These are phyloP conservation scores for Hortaea sp. DNA, from an alignment of 2,329 filamentous ascomycete genomes.

Conservation along the genomic window DNA sequence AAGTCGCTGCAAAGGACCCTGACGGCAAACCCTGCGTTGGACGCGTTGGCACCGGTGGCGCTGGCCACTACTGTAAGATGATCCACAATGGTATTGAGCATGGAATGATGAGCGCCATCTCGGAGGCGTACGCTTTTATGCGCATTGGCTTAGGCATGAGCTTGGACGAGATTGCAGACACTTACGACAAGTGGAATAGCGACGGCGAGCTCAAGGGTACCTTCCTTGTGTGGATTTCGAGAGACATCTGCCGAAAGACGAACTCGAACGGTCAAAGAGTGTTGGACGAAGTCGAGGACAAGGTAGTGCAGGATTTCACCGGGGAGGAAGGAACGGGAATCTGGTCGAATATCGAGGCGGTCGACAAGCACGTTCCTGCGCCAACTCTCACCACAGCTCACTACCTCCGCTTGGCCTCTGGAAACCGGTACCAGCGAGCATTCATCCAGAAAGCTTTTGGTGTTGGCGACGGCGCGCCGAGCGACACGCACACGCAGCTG, in stretches of 20 bases:
- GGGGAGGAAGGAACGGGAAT: constrained; percentile 57
- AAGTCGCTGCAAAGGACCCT: constrained; percentile 52
- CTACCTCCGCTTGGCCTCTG: constrained; percentile 53
- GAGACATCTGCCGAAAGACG: constrained; percentile 48
- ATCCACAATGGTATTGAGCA: constrained; percentile 67
- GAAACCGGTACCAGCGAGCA: constrained; percentile 48
- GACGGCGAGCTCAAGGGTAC: constrained; percentile 49
- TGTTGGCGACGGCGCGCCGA: constrained; percentile 15
- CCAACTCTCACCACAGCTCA: constrained; percentile 56
- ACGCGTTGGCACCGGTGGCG: constrained; percentile 50
- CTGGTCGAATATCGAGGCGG: constrained; percentile 55
- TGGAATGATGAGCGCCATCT: constrained; percentile 54
- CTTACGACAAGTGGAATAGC: constrained; percentile 52
- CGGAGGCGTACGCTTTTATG: constrained; percentile 57
- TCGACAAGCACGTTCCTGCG: constrained; percentile 51
- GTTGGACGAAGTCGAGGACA: constrained; percentile 54
- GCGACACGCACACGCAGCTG: constrained; percentile 12
- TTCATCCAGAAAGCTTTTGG: constrained; percentile 39
- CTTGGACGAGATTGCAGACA: constrained; percentile 50
- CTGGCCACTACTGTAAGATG: constrained; percentile 67
- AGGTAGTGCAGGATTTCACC: constrained; percentile 60
- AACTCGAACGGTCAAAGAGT: constrained; percentile 40
- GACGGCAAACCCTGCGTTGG: constrained; percentile 51
- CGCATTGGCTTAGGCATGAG: constrained; percentile 46
- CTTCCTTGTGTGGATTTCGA: constrained; percentile 54